phyloP scores from a whole-genome alignment of 139 green algal genomes.

The Picochlorum sp. region DNA sequence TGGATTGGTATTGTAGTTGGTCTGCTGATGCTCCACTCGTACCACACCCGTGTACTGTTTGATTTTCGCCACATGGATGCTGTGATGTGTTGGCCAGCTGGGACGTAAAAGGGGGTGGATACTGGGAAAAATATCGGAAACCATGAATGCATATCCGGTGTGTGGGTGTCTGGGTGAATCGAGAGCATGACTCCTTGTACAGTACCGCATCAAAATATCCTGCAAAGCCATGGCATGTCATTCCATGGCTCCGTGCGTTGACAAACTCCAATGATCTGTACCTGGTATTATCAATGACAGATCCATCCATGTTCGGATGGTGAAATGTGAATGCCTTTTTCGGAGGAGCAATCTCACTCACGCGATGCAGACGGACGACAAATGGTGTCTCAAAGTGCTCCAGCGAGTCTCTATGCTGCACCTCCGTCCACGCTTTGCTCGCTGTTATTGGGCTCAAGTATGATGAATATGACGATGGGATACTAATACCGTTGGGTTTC shows the following conservation, averaged over 20 bases:
- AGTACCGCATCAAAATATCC: slow-evolving; percentile 94
- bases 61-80: slow-evolving; percentile 81
- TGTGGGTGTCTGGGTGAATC: slow-evolving; percentile 84
- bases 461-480: slow-evolving; percentile 71
- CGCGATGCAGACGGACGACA: slow-evolving; percentile 84
- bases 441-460: slow-evolving; percentile 69
- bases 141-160: slow-evolving; percentile 82
- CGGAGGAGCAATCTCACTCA: slow-evolving; percentile 22
- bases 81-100: slow-evolving; percentile 34
- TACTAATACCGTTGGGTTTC: slow-evolving; percentile 60
- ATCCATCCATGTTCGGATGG: slow-evolving; percentile 61
- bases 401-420: slow-evolving; percentile 62
- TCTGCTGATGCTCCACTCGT: slow-evolving; percentile 68
- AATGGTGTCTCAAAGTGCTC: slow-evolving; percentile 92
- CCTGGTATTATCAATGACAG: slow-evolving; percentile 64
- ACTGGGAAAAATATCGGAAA: slow-evolving; percentile 99
- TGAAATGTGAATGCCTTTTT: slow-evolving; percentile 82
- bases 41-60: slow-evolving; percentile 79
- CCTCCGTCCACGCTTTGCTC: slow-evolving; percentile 76
- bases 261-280: slow-evolving; percentile 9
- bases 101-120: slow-evolving; percentile 27
- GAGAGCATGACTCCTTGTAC: slow-evolving; percentile 81
- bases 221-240: slow-evolving; percentile 80
- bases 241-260: background rate
- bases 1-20: slow-evolving; percentile 45